Evolutionary conservation across 306 rosid genomes (phyloP).

Genomic region (Trifolium repens): DNA sequence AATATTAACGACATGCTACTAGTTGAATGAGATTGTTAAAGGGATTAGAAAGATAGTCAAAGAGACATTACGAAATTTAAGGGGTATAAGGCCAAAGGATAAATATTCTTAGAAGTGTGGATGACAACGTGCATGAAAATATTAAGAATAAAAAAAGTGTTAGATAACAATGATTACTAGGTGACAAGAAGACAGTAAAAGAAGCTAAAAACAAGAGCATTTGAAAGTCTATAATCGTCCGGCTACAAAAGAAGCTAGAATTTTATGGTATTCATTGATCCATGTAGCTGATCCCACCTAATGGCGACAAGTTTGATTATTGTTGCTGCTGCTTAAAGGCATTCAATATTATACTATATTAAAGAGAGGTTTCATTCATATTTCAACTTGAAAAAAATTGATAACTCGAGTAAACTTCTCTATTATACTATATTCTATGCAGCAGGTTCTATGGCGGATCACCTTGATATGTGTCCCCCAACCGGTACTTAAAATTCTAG

Average conservation of each 20-base stretch:
- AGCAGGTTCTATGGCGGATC: too few relatives aligned
- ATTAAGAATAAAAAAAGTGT: background rate
- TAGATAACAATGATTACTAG: background rate
- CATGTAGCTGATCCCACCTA: too few relatives aligned
- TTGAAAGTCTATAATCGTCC: background rate
- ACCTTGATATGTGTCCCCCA: too few relatives aligned
- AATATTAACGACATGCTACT: background rate
- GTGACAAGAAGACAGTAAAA: background rate
- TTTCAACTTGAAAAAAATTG: too few relatives aligned
- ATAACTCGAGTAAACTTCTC: background rate
- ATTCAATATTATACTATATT: too few relatives aligned
- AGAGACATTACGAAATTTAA: background rate
- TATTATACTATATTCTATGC: too few relatives aligned
- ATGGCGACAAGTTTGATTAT: too few relatives aligned
- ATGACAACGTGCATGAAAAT: too few relatives aligned
- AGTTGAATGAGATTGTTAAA: background rate
- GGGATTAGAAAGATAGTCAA: background rate
- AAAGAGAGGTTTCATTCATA: background rate
- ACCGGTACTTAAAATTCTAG: too few relatives aligned
- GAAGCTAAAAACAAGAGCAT: background rate
- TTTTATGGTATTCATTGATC: too few relatives aligned
- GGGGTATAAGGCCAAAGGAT: background rate
- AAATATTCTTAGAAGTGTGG: background rate
- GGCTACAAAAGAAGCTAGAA: background rate
- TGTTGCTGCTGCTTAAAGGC: background rate